Evolutionary conservation across 176 grass and related monocot genomes (phyloP).

Genomic region (Elymus sibiricus): DNA sequence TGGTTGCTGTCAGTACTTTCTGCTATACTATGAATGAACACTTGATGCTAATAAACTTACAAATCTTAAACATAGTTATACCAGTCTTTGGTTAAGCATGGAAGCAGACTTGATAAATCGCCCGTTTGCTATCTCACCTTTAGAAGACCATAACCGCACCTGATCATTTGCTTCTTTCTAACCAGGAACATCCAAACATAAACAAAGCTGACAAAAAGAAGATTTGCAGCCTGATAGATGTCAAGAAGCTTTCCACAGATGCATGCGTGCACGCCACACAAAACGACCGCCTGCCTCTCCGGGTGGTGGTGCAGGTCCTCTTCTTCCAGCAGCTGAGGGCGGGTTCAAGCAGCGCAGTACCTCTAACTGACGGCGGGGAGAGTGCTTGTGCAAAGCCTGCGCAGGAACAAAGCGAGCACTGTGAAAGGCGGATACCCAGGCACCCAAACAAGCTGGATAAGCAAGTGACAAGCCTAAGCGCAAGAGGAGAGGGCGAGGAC

Average conservation of each 20-base stretch:
- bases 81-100: background rate
- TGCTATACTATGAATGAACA: background rate
- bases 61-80: background rate
- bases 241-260: slow-evolving; percentile 80
- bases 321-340: slow-evolving; percentile 88
- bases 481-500: slow-evolving; percentile 34
- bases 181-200: slow-evolving; percentile 72
- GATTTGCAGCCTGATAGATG: slow-evolving; percentile 79
- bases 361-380: slow-evolving; percentile 20
- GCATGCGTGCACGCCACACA: slow-evolving; percentile 81
- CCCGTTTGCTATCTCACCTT: background rate
- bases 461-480: slow-evolving; percentile 42
- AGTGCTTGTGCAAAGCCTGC: slow-evolving; percentile 13
- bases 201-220: slow-evolving; percentile 80
- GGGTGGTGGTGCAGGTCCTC: slow-evolving; percentile 89
- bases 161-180: slow-evolving; percentile 28
- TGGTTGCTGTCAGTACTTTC: background rate
- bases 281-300: slow-evolving; percentile 87
- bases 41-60: background rate
- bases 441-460: slow-evolving; percentile 48
- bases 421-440: slow-evolving; percentile 39
- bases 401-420: slow-evolving; percentile 33
- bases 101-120: background rate
- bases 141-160: background rate
- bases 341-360: slow-evolving; percentile 16